phyloP scores from a whole-genome alignment of 768 basidiomycete species.

The Coprinellus aureogranulatus region DNA sequence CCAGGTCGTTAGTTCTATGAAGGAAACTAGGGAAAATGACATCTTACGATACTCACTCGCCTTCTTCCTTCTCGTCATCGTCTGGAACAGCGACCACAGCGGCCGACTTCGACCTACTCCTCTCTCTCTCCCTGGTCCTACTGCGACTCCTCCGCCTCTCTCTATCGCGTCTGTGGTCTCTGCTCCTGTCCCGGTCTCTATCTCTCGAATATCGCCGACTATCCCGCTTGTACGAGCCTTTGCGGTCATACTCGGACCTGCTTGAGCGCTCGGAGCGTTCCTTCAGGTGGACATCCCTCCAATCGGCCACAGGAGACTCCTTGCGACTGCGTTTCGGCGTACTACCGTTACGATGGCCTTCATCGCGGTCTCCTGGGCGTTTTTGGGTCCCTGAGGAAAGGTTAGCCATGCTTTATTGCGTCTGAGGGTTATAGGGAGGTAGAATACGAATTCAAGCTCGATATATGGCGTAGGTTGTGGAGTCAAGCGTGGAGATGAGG shows the following conservation, averaged over 20 bases:
- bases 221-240: too few species aligned
- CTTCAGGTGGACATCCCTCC: constrained; percentile 67
- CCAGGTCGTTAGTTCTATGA: constrained; percentile 9
- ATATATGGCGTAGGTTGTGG: too few species aligned
- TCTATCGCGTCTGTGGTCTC: neutral
- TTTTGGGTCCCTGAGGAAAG: constrained; percentile 72
- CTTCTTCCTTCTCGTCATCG: constrained; percentile 79
- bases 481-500: too few species aligned
- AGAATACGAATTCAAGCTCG: too few species aligned
- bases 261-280: too few species aligned
- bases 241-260: constrained; percentile 27
- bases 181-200: constrained; percentile 6
- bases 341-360: constrained; percentile 26
- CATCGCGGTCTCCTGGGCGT: constrained; percentile 68
- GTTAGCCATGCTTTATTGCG: constrained; percentile 68
- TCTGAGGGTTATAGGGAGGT: constrained; percentile 6
- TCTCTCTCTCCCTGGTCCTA: too few species aligned
- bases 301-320: constrained; percentile 33
- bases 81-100: constrained; percentile 13
- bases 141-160: constrained; percentile 30
- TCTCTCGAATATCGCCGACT: constrained; percentile 13
- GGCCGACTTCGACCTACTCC: constrained; percentile 22
- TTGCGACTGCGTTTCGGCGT: neutral
- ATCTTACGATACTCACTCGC: constrained; percentile 76
- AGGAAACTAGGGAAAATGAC: constrained; percentile 6